phyloP scores from a whole-genome alignment of 495 filamentous ascomycete genomes.

The Xylaria curta region DNA sequence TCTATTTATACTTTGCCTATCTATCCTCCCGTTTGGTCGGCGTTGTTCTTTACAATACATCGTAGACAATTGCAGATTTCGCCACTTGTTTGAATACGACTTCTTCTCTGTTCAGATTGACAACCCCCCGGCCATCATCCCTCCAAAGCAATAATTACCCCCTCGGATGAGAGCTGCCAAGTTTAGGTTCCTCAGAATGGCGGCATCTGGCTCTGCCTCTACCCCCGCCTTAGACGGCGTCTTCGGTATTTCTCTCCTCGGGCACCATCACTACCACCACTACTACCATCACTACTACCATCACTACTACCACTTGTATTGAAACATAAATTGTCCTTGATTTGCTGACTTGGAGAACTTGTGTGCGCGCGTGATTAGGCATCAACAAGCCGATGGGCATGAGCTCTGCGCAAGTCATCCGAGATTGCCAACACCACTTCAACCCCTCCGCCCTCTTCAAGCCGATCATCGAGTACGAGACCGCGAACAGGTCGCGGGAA shows the following conservation, averaged over 20 bases:
- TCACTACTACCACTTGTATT: not conserved
- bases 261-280: not conserved
- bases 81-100: not conserved
- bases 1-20: not conserved
- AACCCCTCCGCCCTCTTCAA: conserved; percentile 78
- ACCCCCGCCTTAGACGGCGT: conserved; percentile 73
- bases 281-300: not conserved
- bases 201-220: conserved; percentile 51
- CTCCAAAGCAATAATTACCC: not conserved
- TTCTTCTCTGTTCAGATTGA: not conserved
- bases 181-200: conserved; percentile 54
- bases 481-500: conserved; percentile 56
- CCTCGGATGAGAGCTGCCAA: conserved; percentile 36
- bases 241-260: conserved; percentile 60
- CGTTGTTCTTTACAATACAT: not conserved
- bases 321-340: not conserved
- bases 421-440: conserved; percentile 81
- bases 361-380: conserved; percentile 54
- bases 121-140: not conserved
- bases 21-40: not conserved
- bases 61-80: not conserved
- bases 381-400: conserved; percentile 89
- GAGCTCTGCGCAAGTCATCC: conserved; percentile 86
- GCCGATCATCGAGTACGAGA: conserved; percentile 72
- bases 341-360: conserved; percentile 4